Conservation (phyloP, 1,284 basidiomycete genomes). For the Moesziomyces aphidis region DNA sequence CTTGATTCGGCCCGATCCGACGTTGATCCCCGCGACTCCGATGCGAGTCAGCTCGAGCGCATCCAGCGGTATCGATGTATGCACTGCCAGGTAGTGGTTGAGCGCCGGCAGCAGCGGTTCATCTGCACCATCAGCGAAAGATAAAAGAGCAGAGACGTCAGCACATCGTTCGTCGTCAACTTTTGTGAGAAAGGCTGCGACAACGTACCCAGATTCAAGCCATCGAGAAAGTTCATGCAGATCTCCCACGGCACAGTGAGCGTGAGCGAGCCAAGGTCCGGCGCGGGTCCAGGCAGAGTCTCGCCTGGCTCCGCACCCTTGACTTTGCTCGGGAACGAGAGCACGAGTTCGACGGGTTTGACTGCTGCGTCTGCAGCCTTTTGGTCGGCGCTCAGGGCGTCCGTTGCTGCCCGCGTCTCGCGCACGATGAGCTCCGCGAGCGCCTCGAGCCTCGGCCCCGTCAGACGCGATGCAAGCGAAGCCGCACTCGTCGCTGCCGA, state of each 20-base stretch:
- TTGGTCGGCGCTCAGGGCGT: constrained; percentile 9
- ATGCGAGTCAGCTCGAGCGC: constrained; percentile 33
- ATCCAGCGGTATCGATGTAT: constrained; percentile 49
- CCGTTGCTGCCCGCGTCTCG: constrained; percentile 30
- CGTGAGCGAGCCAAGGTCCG: constrained; percentile 30
- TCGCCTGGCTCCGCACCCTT: neutral
- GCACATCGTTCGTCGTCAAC: no score
- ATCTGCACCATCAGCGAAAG: constrained; percentile 7
- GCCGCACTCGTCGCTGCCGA: constrained; percentile 28
- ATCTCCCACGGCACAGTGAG: constrained; percentile 52
- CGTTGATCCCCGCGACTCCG: constrained; percentile 44
- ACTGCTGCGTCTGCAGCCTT: constrained; percentile 12
- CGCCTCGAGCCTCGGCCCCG: constrained; percentile 25
- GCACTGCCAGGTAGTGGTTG: constrained; percentile 38
- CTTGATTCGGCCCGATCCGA: constrained; percentile 45
- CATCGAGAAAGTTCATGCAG: constrained; percentile 40
- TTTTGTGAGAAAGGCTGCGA: neutral
- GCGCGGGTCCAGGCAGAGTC: constrained; percentile 28
- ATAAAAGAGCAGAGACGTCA: neutral
- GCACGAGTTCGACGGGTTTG: constrained; percentile 44
- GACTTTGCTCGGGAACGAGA: constrained; percentile 28
- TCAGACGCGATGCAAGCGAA: constrained; percentile 23
- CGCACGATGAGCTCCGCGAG: constrained; percentile 43
- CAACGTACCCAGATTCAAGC: constrained; percentile 13
- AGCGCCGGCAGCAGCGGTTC: constrained; percentile 42